These are phyloP conservation scores for Corinectria fuckeliana DNA, from an alignment of 2,329 filamentous ascomycete species.

Conservation along the genomic window DNA sequence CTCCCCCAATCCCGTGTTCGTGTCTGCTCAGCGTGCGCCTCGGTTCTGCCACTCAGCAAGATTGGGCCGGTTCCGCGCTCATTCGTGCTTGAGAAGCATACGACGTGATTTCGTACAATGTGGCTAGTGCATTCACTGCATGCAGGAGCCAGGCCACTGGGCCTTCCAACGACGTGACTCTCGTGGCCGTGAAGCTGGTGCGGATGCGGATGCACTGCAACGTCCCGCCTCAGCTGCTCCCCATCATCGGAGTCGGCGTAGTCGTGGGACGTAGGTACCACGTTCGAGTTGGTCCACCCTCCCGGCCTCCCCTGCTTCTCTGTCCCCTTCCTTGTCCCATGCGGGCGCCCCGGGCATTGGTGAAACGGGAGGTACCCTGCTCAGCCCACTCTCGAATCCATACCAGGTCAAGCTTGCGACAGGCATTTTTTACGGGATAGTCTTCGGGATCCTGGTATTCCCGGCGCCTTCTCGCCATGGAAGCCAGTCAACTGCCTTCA, in stretches of 20 bases:
- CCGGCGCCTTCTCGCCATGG: conserved; percentile 21
- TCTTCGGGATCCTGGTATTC: conserved; percentile 31
- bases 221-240: conserved; percentile 38
- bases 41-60: conserved; percentile 16
- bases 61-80: conserved; percentile 9
- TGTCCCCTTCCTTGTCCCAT: conserved; percentile 21
- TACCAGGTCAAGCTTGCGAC: conserved; percentile 54
- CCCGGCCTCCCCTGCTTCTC: conserved; percentile 33
- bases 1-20: conserved; percentile 18
- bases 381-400: conserved; percentile 52
- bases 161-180: conserved; percentile 17
- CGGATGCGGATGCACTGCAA: conserved; percentile 32
- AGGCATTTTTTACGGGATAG: conserved; percentile 35
- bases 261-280: too few species aligned
- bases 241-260: conserved; percentile 28
- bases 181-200: conserved; percentile 24
- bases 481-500: conserved; percentile 28
- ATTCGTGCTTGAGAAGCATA: conserved; percentile 15
- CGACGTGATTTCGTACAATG: conserved; percentile 23
- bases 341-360: conserved; percentile 50
- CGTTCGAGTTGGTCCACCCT: conserved; percentile 33
- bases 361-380: conserved; percentile 61
- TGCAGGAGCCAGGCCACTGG: conserved; percentile 24
- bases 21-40: conserved; percentile 10
- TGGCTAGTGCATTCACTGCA: conserved; percentile 33